Evolutionary conservation across 2,329 filamentous ascomycete genomes (phyloP).

Genomic region (Ceratocystis papillata): DNA sequence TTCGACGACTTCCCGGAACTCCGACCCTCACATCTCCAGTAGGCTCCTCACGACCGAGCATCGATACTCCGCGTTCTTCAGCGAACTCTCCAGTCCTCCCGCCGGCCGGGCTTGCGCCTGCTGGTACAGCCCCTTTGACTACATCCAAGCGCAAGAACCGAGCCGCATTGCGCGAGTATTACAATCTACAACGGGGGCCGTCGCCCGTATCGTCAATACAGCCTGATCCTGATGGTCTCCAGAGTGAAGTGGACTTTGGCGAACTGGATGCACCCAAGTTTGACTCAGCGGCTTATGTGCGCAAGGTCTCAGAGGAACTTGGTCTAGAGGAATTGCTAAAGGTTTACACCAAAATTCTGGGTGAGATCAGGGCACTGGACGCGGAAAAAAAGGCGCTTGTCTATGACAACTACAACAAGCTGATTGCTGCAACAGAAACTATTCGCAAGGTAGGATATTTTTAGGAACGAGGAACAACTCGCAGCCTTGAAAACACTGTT

Average conservation of each 20-base stretch:
- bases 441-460: constrained; percentile 56
- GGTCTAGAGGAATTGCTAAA: constrained; percentile 57
- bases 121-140: constrained; percentile 24
- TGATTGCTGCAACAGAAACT: constrained; percentile 93
- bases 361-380: constrained; percentile 79
- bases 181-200: constrained; percentile 52
- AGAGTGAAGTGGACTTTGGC: constrained; percentile 50
- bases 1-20: constrained; percentile 44
- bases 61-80: constrained; percentile 54
- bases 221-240: constrained; percentile 25
- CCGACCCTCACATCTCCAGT: constrained; percentile 44
- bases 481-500: background rate
- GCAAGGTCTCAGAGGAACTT: constrained; percentile 48
- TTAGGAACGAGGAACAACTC: constrained; percentile 9
- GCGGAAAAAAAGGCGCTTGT: constrained; percentile 95
- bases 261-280: constrained; percentile 69
- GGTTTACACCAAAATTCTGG: constrained; percentile 59
- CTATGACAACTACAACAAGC: constrained; percentile 95
- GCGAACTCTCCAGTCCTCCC: constrained; percentile 40
- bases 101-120: constrained; percentile 28
- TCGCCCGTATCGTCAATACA: constrained; percentile 24
- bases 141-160: constrained; percentile 55
- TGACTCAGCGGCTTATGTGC: constrained; percentile 58
- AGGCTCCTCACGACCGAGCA: constrained; percentile 63
- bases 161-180: constrained; percentile 84